Percentiles rank a stretch among this genome's conserved stretches.
Conservation (phyloP, 1,139 yeast species). For the Taphrina populina region DNA sequence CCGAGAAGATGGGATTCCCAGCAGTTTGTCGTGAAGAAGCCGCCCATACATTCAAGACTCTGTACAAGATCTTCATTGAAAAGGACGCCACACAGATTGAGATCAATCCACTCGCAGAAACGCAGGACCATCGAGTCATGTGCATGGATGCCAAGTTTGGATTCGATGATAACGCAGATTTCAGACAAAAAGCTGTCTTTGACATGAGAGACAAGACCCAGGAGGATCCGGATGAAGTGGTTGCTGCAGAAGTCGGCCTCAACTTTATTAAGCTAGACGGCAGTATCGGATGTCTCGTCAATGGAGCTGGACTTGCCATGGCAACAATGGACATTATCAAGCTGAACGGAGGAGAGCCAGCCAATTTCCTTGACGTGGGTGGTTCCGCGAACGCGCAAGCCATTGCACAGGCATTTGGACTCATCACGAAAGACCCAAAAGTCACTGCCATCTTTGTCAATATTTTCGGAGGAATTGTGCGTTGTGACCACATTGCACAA, state of each 20-base stretch:
- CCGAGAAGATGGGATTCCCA: conserved; percentile 78
- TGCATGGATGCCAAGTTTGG: conserved; percentile 99
- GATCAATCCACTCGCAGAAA: conserved; percentile 96
- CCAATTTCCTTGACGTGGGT: conserved; percentile 98
- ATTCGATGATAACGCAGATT: conserved; percentile 93
- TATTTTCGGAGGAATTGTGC: conserved; percentile 98
- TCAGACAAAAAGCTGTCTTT: conserved; percentile 92
- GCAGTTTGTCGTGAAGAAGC: conserved; percentile 78
- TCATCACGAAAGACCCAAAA: conserved; percentile 82
- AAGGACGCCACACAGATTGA: conserved; percentile 97
- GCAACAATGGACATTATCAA: conserved; percentile 99
- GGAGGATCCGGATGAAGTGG: conserved; percentile 97
- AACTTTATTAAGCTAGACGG: conserved; percentile 98
- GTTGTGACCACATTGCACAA: conserved; percentile 97
- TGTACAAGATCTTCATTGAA: conserved; percentile 83
- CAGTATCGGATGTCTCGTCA: conserved; percentile 91
- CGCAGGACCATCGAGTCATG: conserved; percentile 81
- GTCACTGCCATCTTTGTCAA: conserved; percentile 96
- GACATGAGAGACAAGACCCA: conserved; percentile 95
- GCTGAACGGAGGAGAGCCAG: conserved; percentile 98
- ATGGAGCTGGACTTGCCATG: conserved; percentile 99
- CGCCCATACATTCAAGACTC: conserved; percentile 78
- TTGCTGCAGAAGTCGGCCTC: conserved; percentile 83
- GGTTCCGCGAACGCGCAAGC: conserved; percentile 99
- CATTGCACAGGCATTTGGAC: conserved; percentile 92